Evolutionary conservation across 345 rosid genomes (phyloP).

Genomic region (Linum trigynum): DNA sequence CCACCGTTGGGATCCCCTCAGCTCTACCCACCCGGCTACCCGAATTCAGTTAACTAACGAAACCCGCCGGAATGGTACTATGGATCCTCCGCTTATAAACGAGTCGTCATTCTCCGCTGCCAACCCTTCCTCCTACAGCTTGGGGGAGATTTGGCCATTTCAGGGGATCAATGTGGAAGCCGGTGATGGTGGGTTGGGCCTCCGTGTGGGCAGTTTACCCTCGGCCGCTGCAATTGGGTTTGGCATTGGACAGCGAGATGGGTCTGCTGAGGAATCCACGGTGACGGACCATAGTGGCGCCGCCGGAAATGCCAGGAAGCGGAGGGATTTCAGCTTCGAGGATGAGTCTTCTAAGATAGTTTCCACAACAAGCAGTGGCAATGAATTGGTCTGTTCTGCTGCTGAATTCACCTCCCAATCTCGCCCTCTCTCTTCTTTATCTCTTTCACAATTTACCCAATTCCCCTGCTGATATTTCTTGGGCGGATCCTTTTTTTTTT

Average conservation of each 20-base stretch:
- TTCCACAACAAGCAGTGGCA: constrained; percentile 57
- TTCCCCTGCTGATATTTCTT: background rate
- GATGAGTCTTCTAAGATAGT: constrained; percentile 66
- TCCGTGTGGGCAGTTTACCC: constrained; percentile 39
- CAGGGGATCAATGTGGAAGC: constrained; percentile 2
- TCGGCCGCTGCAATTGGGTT: background rate
- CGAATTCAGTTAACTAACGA: constrained; percentile 5
- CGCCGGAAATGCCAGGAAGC: constrained; percentile 46
- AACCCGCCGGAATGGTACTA: constrained; percentile 9
- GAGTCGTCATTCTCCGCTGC: constrained; percentile 77
- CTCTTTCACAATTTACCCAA: background rate
- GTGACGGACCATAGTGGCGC: constrained; percentile 54
- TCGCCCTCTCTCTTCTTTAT: background rate
- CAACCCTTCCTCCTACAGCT: constrained; percentile 50
- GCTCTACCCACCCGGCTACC: constrained; percentile 7
- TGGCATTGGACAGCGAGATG: constrained; percentile 29
- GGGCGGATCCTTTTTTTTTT: background rate
- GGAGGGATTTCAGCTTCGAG: constrained; percentile 59
- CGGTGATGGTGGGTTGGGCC: constrained; percentile 39
- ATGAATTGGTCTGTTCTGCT: constrained; percentile 47
- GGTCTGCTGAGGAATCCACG: constrained; percentile 65
- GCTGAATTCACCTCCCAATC: too few relatives aligned
- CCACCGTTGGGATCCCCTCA: constrained; percentile 33
- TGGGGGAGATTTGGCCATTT: constrained; percentile 26
- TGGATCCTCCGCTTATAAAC: constrained; percentile 80